Base-by-base conservation (phyloP, 495 filamentous ascomycete species). In the Peziza echinospora region DNA sequence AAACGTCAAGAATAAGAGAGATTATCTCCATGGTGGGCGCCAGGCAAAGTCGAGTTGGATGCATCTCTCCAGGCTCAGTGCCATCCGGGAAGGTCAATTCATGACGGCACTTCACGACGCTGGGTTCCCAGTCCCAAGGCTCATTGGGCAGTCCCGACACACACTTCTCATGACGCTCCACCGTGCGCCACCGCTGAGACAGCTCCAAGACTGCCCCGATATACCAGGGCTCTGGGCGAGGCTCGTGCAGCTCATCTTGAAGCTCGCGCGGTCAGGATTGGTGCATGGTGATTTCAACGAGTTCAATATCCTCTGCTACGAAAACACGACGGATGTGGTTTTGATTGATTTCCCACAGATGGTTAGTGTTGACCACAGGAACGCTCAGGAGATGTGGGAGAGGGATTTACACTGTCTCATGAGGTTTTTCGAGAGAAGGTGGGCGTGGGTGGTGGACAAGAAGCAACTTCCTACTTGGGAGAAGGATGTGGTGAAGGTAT, bases 201-300 rank as follows among this genome's bases (percentile, higher is more conserved):
- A 92, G 60, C 74, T 97, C 44, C 71, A 80, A 13, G 69, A 66
- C 28, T 77, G 94, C 5, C 74, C 82, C 10, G 71, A 91, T 44
- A 82, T 84, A 0, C 82, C 82, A 7, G 59, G 56, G 23, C 68
- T 99, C 17, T 96, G 96, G 64, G 77, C 79, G 26, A 80, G 93
- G 45, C 66, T 99, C 45, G 91, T 99, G 61, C 71, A 76, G 45
- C 73, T 93, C 50, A 83, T 94, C 49, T 60, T 99, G 39, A 68
- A 74, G 43, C 70, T 99, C 21, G 89, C 89, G n/a, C 69, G 71
- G 24, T 77, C 80, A 54, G 91, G 89, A 6, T 65, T 99, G 47
- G 96, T 99, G 46, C 89, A 99, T 61, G 91, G 89, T 52, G 89
- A 99, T 60, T 96, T 93, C 66, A 99, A 99, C 65, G 91, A 96